phyloP scores from a whole-genome alignment of 1,284 basidiomycete genomes.

The Malassezia sympodialis region DNA sequence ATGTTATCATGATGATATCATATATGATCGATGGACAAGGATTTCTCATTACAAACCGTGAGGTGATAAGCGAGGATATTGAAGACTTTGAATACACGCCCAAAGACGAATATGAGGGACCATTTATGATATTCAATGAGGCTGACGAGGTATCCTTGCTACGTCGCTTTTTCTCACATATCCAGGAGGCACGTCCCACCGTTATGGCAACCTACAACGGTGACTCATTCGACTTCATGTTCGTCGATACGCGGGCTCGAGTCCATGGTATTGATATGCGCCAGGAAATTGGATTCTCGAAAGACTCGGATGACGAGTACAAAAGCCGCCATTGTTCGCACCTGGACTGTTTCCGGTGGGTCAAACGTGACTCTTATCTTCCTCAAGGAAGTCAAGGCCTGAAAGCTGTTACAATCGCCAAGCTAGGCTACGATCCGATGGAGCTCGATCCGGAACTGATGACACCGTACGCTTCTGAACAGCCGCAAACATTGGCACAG shows the following conservation, averaged over 20 bases:
- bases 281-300: slow-evolving; percentile 81
- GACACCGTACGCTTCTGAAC: slow-evolving; percentile 98
- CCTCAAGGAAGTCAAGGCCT: slow-evolving; percentile 97
- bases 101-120: slow-evolving; percentile 93
- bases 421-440: slow-evolving; percentile 92
- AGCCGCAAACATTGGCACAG: slow-evolving; percentile 85
- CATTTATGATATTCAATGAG: slow-evolving; percentile 93
- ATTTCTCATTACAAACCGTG: slow-evolving; percentile 92
- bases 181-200: slow-evolving; percentile 82
- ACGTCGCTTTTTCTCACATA: slow-evolving; percentile 84
- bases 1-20: slow-evolving; percentile 99
- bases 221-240: slow-evolving; percentile 98
- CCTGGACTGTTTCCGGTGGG: slow-evolving; percentile 99
- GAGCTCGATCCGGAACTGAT: slow-evolving; percentile 97
- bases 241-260: slow-evolving; percentile 77
- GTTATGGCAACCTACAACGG: slow-evolving; percentile 99
- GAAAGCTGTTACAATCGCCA: slow-evolving; percentile 93
- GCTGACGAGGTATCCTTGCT: slow-evolving; percentile 62
- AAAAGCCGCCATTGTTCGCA: slow-evolving; percentile 88
- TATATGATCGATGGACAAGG: slow-evolving; percentile 96
- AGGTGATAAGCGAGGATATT: slow-evolving; percentile 94
- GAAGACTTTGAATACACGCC: slow-evolving; percentile 99
- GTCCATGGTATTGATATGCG: slow-evolving; percentile 93
- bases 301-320: slow-evolving; percentile 87
- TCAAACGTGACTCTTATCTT: slow-evolving; percentile 97